These are phyloP conservation scores for Monosporozyma siamensis DNA, from an alignment of 805 yeast species.

Conservation along the genomic window DNA sequence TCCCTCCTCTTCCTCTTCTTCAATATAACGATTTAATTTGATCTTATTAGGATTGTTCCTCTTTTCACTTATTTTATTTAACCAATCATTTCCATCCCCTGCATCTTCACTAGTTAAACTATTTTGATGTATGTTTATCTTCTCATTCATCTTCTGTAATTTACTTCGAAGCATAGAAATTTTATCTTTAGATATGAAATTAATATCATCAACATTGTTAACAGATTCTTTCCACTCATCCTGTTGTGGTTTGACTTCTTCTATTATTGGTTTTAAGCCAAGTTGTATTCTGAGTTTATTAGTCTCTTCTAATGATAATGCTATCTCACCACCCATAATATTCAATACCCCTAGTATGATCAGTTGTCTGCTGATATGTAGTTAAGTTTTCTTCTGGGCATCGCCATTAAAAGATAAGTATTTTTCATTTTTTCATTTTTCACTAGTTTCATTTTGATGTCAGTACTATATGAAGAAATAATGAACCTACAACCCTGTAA, in stretches of 20 bases:
- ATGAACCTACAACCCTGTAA: too few relatives aligned
- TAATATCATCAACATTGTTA: background rate
- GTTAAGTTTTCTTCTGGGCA: too few relatives aligned
- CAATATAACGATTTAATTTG: conserved; percentile 9
- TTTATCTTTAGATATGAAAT: conserved; percentile 10
- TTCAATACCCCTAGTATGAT: too few relatives aligned
- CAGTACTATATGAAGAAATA: too few relatives aligned
- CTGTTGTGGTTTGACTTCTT: conserved; percentile 13
- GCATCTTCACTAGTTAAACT: conserved; percentile 4
- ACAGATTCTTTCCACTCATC: too few relatives aligned
- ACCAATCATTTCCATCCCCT: conserved; percentile 15
- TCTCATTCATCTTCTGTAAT: conserved; percentile 8
- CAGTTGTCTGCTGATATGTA: too few relatives aligned
- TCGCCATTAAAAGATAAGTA: too few relatives aligned
- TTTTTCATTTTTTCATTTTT: too few relatives aligned
- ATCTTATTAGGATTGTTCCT: conserved; percentile 3
- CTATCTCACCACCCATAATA: conserved; percentile 15
- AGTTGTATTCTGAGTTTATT: conserved; percentile 32
- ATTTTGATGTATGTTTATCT: background rate
- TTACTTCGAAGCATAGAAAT: conserved; percentile 15
- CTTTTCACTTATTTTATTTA: conserved; percentile 15
- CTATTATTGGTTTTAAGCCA: conserved; percentile 35
- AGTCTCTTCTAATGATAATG: conserved; percentile 36
- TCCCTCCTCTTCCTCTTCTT: conserved; percentile 21
- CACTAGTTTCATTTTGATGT: too few relatives aligned